Evolutionary conservation across 208 protist genomes (phyloP), one percentile per base, ranked within the genome.

Genomic region (Vickermania ingenoplastis): DNA sequence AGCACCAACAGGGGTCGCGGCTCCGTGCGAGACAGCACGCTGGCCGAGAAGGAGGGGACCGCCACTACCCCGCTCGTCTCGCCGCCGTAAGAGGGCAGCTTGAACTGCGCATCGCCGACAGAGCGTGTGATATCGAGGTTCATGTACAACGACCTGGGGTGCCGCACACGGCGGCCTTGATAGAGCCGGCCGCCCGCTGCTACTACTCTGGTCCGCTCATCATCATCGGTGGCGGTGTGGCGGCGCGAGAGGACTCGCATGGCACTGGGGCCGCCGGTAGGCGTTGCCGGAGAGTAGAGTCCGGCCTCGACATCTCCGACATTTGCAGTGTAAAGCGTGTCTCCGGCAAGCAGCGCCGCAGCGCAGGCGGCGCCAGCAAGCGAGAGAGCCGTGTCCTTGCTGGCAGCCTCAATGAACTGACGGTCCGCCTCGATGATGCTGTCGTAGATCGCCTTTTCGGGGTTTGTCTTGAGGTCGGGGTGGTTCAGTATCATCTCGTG

Each of bases 81-180:
- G 3, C 61, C 69, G 58, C 63, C 66, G 41, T 63, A 67, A 41
- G 71, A 59, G 13, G 57, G 55, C 23, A 71, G 31, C 25, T 80
- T 80, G 61, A 91, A 93, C 22, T 41, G 59, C 31, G 83, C 83
- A 74, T 95, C 89, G 17, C 89, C 89, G 52, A 95, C 71, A 5
- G 87, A 79, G 59, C 89, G 72, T 1, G 71, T 83, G 14, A 95
- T 59, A 22, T 78, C 83, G 2, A 95, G 69, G 58, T 65, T 85
- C 25, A 73, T 51, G 3, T 74, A 50, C 22, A 64, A 55, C 24
- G 74, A 75, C 25, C 75, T 71, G 30, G 75, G 75, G 27, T 89
- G 86, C 36, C 86, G 84, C n/a, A 94, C 86, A 59, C 89, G 77
- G 29, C 36, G 17, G 36, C 77, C 77, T 67, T 72, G 64, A 22